A percentile compares a stretch with the other conserved stretches of the same genome.
Evolutionary conservation across 2,329 filamentous ascomycete genomes (phyloP).

Genomic region (Ceratocystis cacaofunesta): DNA sequence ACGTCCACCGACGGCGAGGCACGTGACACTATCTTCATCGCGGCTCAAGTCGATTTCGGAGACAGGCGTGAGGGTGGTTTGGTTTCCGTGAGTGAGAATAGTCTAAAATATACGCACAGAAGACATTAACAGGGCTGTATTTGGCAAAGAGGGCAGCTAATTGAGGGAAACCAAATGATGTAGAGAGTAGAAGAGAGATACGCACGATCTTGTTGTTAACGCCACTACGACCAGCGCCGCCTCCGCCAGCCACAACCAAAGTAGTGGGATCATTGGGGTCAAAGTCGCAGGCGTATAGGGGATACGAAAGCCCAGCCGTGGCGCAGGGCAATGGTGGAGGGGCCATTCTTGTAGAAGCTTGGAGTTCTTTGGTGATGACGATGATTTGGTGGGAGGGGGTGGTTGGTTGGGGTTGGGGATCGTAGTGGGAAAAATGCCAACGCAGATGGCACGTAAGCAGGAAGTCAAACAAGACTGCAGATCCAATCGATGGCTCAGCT

Average conservation of each 20-base stretch:
- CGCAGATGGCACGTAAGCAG: neutral
- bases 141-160: slow-evolving; percentile 1
- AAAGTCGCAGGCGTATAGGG: slow-evolving; percentile 77
- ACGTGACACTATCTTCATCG: slow-evolving; percentile 81
- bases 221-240: slow-evolving; percentile 65
- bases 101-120: slow-evolving; percentile 32
- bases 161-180: neutral
- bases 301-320: slow-evolving; percentile 60
- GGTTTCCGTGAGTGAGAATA: slow-evolving; percentile 54
- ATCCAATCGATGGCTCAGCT: neutral
- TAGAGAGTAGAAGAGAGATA: slow-evolving; percentile 17
- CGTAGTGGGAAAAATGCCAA: neutral
- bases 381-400: neutral
- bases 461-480: neutral
- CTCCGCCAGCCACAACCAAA: slow-evolving; percentile 73
- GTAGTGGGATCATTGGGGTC: slow-evolving; percentile 63
- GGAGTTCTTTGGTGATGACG: neutral
- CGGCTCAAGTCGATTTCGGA: slow-evolving; percentile 64
- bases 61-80: slow-evolving; percentile 46
- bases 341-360: slow-evolving; percentile 23
- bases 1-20: slow-evolving; percentile 53
- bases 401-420: neutral
- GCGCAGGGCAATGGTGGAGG: slow-evolving; percentile 32
- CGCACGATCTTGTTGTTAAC: slow-evolving; percentile 76
- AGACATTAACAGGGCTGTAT: no score